Conservation (phyloP, 2,329 filamentous ascomycete species). For the Pseudogymnoascus sp. region DNA sequence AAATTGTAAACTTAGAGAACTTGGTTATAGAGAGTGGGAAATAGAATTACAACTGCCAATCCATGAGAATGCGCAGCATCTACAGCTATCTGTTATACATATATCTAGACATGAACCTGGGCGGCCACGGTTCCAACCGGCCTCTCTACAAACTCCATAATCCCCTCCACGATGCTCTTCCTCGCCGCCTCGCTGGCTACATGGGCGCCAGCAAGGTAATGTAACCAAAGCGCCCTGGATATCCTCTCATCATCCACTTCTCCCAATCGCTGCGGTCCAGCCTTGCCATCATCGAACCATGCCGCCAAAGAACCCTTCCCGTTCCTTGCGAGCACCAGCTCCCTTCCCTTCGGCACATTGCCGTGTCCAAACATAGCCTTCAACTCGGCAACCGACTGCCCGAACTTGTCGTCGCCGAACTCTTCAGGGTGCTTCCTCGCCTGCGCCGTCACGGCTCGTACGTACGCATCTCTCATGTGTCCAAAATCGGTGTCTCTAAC, state of each 20-base stretch:
- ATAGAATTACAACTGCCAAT: conserved; percentile 7
- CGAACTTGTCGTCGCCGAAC: conserved; percentile 67
- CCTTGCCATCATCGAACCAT: conserved; percentile 52
- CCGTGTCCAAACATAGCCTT: conserved; percentile 74
- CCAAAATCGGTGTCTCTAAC: conserved; percentile 92
- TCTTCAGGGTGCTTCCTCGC: conserved; percentile 47
- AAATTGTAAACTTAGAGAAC: background rate
- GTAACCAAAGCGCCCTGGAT: conserved; percentile 75
- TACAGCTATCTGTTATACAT: conserved; percentile 2
- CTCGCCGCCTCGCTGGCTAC: conserved; percentile 80
- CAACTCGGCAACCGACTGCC: conserved; percentile 65
- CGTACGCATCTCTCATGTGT: conserved; percentile 85
- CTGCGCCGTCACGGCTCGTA: conserved; percentile 71
- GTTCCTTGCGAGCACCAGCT: conserved; percentile 66
- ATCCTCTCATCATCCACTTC: conserved; percentile 70
- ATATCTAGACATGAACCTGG: conserved; percentile 46
- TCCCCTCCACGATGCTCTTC: conserved; percentile 74
- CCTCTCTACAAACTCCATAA: conserved; percentile 79
- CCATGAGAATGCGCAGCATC: conserved; percentile 1
- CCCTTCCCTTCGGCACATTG: conserved; percentile 70
- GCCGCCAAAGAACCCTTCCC: conserved; percentile 57
- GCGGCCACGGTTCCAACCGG: conserved; percentile 81
- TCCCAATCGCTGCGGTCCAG: conserved; percentile 52
- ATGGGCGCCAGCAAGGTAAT: conserved; percentile 78
- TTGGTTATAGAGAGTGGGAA: conserved; percentile 4